These are phyloP conservation scores for Pyrenophora graminea DNA, from an alignment of 2,329 filamentous ascomycete species.

Conservation along the genomic window DNA sequence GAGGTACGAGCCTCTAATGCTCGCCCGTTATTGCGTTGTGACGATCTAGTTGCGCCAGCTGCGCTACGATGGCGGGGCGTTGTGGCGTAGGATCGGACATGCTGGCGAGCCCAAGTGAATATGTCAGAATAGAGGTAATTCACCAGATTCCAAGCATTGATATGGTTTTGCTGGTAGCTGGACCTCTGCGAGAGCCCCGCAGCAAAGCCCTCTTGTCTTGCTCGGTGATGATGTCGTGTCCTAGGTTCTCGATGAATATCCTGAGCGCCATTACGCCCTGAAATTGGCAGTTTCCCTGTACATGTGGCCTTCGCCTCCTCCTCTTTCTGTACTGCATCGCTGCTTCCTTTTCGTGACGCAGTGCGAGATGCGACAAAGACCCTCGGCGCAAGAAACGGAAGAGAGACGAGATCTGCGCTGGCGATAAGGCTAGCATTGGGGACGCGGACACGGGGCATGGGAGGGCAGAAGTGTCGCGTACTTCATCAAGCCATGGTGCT, in stretches of 20 bases:
- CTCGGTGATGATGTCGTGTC: constrained; percentile 1
- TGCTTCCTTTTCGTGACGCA: constrained; percentile 11
- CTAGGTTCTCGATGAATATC: neutral
- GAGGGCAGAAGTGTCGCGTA: constrained; percentile 17
- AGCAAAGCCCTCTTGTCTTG: neutral
- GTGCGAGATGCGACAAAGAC: constrained; percentile 34
- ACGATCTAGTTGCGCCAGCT: neutral
- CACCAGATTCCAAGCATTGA: neutral
- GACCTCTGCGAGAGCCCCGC: constrained; percentile 7
- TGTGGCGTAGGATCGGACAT: constrained; percentile 17
- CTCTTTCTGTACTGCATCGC: constrained; percentile 19
- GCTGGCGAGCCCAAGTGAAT: constrained; percentile 21
- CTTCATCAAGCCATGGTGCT: constrained; percentile 41
- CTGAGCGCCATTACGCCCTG: neutral
- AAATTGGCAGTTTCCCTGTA: neutral
- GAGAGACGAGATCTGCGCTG: constrained; percentile 36
- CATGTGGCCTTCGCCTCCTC: constrained; percentile 3
- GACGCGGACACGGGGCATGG: constrained; percentile 41
- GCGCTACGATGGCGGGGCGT: neutral
- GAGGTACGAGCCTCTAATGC: neutral
- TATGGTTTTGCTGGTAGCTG: neutral
- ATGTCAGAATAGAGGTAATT: constrained; percentile 34
- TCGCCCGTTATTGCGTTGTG: neutral
- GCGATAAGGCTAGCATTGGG: constrained; percentile 40
- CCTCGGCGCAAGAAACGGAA: constrained; percentile 48